Evolutionary conservation across 1,284 basidiomycete species (phyloP), one percentile per base, ranked within the genome.

Genomic region (Cryptococcus sp.): DNA sequence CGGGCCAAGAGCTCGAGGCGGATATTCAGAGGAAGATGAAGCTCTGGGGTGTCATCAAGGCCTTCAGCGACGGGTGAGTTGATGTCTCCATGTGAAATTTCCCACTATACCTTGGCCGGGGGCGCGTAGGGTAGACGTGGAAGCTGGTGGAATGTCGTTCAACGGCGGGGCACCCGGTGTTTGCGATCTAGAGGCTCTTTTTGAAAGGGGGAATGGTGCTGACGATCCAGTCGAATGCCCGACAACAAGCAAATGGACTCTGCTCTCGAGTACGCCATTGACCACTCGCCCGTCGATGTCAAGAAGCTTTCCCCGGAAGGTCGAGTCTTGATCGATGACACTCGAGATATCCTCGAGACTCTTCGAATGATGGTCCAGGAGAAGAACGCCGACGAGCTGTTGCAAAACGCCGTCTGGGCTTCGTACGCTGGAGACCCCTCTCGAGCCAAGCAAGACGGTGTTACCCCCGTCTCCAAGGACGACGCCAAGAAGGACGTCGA

Each of bases 321-420:
- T 47, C 78, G 79, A 58, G 80, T 80, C 53, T 82, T 97, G 54
- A 75, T 92, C 40, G 75, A 82, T 47, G 89, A 94, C 65, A 72
- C 80, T 16, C 50, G 60, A 42, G 66, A 74, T 58, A 65, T 68
- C 51, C 55, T 70, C 51, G 62, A 66, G 54, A 73, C 71, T n/a
- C 48, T 62, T 31, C 80, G 83, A 23, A 63, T 78, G 33, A 83
- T 91, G 49, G 81, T 93, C 19, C 62, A 75, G 44, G 77, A 85
- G 62, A 94, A 94, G 80, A 95, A 95, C 71, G 76, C 78, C 23
- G 91, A 93, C 63, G 89, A 94, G 75, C 78, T 93, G 35, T 79
- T 94, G 70, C 91, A 93, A 71, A 83, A 86, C 58, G 91, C 91
- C 57, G 70, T 90, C 39, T 91, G 82, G 52, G 78, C 83, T 54